Evolutionary conservation across 2,329 filamentous ascomycete genomes (phyloP).

Genomic region (Anthostomella pinea): DNA sequence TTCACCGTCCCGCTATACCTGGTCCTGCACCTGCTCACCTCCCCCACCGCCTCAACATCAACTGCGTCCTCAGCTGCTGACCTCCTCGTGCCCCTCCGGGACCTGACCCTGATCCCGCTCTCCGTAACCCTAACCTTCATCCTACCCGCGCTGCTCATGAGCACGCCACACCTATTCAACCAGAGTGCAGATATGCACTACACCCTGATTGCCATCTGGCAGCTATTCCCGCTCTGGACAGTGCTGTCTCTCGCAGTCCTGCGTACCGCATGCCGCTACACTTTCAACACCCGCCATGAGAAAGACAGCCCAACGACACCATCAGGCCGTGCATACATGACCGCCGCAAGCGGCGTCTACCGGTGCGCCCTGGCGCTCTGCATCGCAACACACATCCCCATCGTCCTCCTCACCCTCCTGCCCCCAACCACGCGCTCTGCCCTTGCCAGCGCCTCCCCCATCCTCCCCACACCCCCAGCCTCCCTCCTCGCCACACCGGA

Average conservation of each 20-base stretch:
- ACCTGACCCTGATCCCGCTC: conserved; percentile 29
- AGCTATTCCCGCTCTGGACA: conserved; percentile 24
- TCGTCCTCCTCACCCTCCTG: conserved; percentile 21
- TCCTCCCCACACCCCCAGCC: conserved; percentile 16
- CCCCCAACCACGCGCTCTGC: conserved; percentile 18
- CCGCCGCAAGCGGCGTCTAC: conserved; percentile 27
- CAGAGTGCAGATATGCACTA: conserved; percentile 28
- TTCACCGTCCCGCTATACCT: conserved; percentile 27
- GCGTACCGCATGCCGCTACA: conserved; percentile 21
- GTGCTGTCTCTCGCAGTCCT: conserved; percentile 21
- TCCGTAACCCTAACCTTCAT: conserved; percentile 26
- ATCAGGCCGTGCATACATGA: conserved; percentile 24
- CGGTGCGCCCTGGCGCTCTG: conserved; percentile 26
- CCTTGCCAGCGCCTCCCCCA: conserved; percentile 19
- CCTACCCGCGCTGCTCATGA: conserved; percentile 28
- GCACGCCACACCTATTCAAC: conserved; percentile 21
- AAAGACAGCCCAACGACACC: conserved; percentile 21
- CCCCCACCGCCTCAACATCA: conserved; percentile 23
- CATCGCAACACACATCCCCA: conserved; percentile 24
- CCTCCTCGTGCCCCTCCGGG: conserved; percentile 30
- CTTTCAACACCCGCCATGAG: conserved; percentile 23
- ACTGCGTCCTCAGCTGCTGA: conserved; percentile 17
- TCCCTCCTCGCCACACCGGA: too few species aligned
- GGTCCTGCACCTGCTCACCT: conserved; percentile 29
- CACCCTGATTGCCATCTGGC: conserved; percentile 29